Percentiles rank a stretch among this genome's conserved stretches.
Evolutionary conservation across 2,329 filamentous ascomycete genomes (phyloP).

Genomic region (Raffaelea ambrosiae): DNA sequence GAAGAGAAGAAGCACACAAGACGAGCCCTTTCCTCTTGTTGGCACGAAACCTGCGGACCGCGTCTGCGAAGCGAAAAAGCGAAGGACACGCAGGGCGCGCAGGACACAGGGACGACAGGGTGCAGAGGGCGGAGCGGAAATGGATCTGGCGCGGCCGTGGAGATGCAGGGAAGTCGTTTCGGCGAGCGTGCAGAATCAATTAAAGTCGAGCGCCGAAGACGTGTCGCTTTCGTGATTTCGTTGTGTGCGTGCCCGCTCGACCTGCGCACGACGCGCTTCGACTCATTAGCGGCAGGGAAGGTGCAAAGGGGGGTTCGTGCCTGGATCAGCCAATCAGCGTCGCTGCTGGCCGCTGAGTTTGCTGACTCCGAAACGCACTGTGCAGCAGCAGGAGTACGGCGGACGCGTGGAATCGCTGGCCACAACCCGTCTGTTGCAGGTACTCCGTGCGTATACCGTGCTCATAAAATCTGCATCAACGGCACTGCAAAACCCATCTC

Average conservation of each 20-base stretch:
- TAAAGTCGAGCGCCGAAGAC: slow-evolving; percentile 14
- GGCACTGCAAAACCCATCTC: slow-evolving; percentile 2
- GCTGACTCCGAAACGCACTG: too few relatives aligned
- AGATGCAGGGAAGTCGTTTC: background rate
- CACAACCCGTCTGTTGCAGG: too few relatives aligned
- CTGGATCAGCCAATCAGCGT: background rate
- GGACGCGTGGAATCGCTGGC: too few relatives aligned
- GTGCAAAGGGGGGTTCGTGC: background rate
- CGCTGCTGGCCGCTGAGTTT: background rate
- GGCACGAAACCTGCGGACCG: too few relatives aligned
- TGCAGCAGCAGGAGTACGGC: too few relatives aligned
- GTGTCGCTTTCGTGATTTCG: slow-evolving; percentile 19
- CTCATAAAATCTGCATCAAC: too few relatives aligned
- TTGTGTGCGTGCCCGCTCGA: slow-evolving; percentile 5
- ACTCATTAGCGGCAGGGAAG: slow-evolving; percentile 3
- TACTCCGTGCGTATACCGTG: slow-evolving; percentile 8
- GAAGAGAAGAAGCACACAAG: background rate
- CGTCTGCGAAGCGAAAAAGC: too few relatives aligned
- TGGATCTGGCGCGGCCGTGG: background rate
- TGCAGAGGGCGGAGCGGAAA: background rate
- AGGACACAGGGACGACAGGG: background rate
- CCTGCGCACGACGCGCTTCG: slow-evolving; percentile 11
- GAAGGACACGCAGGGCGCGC: too few relatives aligned
- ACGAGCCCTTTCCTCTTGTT: too few relatives aligned
- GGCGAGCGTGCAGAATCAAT: slow-evolving; percentile 11